phyloP scores from a whole-genome alignment of 805 yeast genomes.

The Candida tibetensis region DNA sequence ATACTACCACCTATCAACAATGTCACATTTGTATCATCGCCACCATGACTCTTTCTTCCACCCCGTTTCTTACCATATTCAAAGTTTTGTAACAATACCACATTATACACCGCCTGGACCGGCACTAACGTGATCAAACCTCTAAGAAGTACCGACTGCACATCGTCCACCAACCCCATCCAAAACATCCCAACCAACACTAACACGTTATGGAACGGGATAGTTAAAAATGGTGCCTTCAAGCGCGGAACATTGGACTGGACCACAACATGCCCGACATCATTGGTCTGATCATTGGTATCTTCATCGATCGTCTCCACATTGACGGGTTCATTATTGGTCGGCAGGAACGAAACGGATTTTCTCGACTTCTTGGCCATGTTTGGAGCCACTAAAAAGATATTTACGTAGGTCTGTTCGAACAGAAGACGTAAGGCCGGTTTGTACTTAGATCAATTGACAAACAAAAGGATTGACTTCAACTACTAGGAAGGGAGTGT shows the following conservation, averaged over 20 bases:
- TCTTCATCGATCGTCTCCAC: not conserved
- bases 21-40: conserved; percentile 8
- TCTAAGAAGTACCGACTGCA: conserved; percentile 19
- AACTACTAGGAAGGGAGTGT: too few relatives aligned
- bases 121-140: conserved; percentile 25
- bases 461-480: too few relatives aligned
- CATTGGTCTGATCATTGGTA: not conserved
- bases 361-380: conserved; percentile 13
- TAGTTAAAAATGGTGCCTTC: conserved; percentile 11
- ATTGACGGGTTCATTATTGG: not conserved
- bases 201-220: conserved; percentile 32
- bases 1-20: conserved; percentile 20
- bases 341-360: conserved; percentile 19
- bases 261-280: not conserved
- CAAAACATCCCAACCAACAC: conserved; percentile 29
- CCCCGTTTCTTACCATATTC: not conserved
- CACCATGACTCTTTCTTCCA: not conserved
- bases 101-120: conserved; percentile 22
- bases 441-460: too few relatives aligned
- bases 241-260: conserved; percentile 12
- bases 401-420: too few relatives aligned
- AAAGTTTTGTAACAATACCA: conserved; percentile 4
- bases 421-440: too few relatives aligned
- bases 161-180: conserved; percentile 26
- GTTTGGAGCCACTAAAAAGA: too few relatives aligned